Evolutionary conservation across 306 rosid genomes (phyloP).

Genomic region (Cicer yamashitae): DNA sequence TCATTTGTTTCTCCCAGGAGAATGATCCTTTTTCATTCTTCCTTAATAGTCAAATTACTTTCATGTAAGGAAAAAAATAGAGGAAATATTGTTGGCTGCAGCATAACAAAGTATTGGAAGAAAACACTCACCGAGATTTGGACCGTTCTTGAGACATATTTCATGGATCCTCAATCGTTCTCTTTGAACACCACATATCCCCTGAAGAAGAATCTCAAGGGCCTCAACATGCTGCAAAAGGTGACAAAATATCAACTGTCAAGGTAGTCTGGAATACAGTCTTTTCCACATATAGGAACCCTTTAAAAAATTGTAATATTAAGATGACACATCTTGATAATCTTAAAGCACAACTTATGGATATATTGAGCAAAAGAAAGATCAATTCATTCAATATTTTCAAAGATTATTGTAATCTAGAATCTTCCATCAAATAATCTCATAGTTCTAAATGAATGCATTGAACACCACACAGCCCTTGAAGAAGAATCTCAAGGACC

Average conservation of each 20-base stretch:
- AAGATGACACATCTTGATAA: slow-evolving; percentile 2
- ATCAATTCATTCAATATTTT: background rate
- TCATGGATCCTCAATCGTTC: slow-evolving; percentile 87
- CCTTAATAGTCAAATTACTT: background rate
- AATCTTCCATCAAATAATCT: background rate
- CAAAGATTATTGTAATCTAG: background rate
- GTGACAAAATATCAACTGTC: slow-evolving; percentile 32
- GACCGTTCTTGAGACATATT: slow-evolving; percentile 86
- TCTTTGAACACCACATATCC: slow-evolving; percentile 87
- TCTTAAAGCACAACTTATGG: background rate
- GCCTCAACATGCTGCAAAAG: slow-evolving; percentile 92
- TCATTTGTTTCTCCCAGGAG: background rate
- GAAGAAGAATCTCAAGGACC: slow-evolving; percentile 95
- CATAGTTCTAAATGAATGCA: background rate
- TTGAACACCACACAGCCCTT: slow-evolving; percentile 92
- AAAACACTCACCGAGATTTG: slow-evolving; percentile 67
- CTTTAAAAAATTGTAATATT: slow-evolving; percentile 4
- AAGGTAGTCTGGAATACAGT: slow-evolving; percentile 2
- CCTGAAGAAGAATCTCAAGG: slow-evolving; percentile 95
- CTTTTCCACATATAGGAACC: background rate
- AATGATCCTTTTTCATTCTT: background rate
- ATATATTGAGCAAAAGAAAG: slow-evolving; percentile 27
- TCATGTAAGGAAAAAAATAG: background rate
- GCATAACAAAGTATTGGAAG: background rate
- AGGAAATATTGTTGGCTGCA: slow-evolving; percentile 4